Evolutionary conservation across 1,284 basidiomycete genomes (phyloP), one percentile per base, ranked within the genome.

Genomic region (Tylopilus sp.): DNA sequence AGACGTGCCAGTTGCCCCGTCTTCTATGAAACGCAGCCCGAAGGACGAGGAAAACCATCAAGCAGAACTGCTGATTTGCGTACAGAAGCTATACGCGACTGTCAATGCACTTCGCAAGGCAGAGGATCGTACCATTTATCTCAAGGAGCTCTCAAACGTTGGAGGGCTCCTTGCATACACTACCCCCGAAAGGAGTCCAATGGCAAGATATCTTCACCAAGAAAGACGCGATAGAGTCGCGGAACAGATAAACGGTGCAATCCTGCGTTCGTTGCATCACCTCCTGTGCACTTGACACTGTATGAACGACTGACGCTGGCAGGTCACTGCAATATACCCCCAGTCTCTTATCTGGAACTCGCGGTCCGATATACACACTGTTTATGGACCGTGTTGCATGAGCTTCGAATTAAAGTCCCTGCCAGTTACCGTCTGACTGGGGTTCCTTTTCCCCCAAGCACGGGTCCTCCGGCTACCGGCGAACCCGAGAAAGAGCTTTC

Each of bases 191-290:
- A 73, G 73, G 41, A 87, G 86, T 53, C 78, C 74, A 38, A 73
- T 90, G 55, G 72, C 79, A 13, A 77, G 74, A 43, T 93, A 93
- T 64, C 67, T 95, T 51, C 76, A 77, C 44, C 82, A 85, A 63
- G 79, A 79, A 49, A 72, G 90, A 50, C 77, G 92, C 46, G 84
- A 88, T 56, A 80, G 80, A 6, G 77, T 95, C 6, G 92, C 92
- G 1, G 86, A 90, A 51, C 89, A 93, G 68, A 84, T 96, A 46
- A 89, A 94, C 56, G 79, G 81, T 41, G 92, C 92, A 10, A 89
- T 95, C 44, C 68, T 95, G 4, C 73, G 89, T 89, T 57, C 62
- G 88, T 73, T 2, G 12, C 49, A 34, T 55, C 46, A 26, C 37
- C 0, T 11, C 6, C 2, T 4, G 18, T 37, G 18, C 15, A 11